Conservation (phyloP, 2,329 filamentous ascomycete genomes). For the Eurotiales sp. region DNA sequence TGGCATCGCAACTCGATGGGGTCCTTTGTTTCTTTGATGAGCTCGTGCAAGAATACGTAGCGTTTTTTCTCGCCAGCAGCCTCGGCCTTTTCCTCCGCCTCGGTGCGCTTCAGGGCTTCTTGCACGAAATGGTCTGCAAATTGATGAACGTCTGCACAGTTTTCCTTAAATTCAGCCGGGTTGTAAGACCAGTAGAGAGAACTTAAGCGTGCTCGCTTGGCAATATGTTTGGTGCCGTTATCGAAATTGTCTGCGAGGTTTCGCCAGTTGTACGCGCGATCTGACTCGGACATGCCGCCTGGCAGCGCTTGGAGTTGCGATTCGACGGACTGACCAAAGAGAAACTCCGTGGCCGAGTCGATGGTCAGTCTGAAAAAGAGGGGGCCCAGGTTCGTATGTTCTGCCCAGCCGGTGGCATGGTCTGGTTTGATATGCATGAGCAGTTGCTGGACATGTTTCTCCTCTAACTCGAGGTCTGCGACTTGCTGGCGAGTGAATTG, state of each 20-base stretch:
- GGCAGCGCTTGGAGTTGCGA: slow-evolving; percentile 42
- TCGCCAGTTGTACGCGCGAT: slow-evolving; percentile 2
- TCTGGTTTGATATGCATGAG: slow-evolving; percentile 67
- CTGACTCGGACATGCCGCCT: slow-evolving; percentile 30
- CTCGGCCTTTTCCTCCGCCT: neutral
- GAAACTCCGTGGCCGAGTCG: slow-evolving; percentile 81
- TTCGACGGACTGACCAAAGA: slow-evolving; percentile 72
- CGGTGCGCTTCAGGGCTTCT: slow-evolving; percentile 41
- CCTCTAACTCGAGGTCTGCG: slow-evolving; percentile 76
- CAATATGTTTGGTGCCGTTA: neutral
- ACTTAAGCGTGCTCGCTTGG: neutral
- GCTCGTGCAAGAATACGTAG: slow-evolving; percentile 50
- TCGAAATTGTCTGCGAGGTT: slow-evolving; percentile 8
- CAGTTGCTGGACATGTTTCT: slow-evolving; percentile 62
- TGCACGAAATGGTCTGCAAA: slow-evolving; percentile 13
- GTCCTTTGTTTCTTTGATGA: slow-evolving; percentile 45
- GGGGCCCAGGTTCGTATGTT: slow-evolving; percentile 66
- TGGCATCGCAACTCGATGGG: slow-evolving; percentile 47
- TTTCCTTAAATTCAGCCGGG: slow-evolving; percentile 1
- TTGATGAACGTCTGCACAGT: slow-evolving; percentile 6
- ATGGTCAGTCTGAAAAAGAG: slow-evolving; percentile 81
- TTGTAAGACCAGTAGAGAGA: slow-evolving; percentile 7
- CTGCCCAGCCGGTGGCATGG: slow-evolving; percentile 44
- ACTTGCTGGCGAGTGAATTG: slow-evolving; percentile 85
- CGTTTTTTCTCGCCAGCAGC: slow-evolving; percentile 17